Evolutionary conservation across 140 eudicot species (phyloP).

Genomic region (Oenanthe javanica): DNA sequence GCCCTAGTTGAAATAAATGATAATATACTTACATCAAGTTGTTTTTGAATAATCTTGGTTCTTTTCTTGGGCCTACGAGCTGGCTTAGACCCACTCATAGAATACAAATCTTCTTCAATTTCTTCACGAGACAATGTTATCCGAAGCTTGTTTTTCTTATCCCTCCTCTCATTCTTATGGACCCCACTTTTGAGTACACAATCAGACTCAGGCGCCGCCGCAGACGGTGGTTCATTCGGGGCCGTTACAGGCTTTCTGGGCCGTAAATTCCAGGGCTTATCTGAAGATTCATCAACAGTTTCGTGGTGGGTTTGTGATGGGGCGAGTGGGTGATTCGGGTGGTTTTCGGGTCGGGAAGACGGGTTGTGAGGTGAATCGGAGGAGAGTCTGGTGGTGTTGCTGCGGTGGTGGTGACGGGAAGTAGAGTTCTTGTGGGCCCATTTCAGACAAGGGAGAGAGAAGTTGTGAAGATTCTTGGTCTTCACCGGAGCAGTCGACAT

Average conservation of each 20-base stretch:
- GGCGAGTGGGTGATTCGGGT: neutral
- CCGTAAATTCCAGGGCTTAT: conserved; percentile 43
- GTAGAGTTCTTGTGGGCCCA: conserved; percentile 39
- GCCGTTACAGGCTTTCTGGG: conserved; percentile 21
- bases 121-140: conserved; percentile 57
- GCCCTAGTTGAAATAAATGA: neutral
- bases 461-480: conserved; percentile 40
- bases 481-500: conserved; percentile 38
- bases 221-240: neutral
- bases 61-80: conserved; percentile 50
- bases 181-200: neutral
- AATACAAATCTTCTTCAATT: conserved; percentile 59
- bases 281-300: neutral
- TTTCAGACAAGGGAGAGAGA: conserved; percentile 34
- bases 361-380: conserved; percentile 12
- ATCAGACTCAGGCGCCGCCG: neutral
- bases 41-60: conserved; percentile 38
- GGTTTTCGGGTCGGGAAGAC: neutral
- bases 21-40: conserved; percentile 39
- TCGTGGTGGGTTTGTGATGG: neutral
- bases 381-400: conserved; percentile 6
- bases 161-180: conserved; percentile 21
- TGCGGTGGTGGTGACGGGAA: conserved; percentile 9
- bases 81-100: conserved; percentile 56
- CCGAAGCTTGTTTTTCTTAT: conserved; percentile 37